Conservation (phyloP, 306 rosid genomes). For the Calophaca sinica region DNA sequence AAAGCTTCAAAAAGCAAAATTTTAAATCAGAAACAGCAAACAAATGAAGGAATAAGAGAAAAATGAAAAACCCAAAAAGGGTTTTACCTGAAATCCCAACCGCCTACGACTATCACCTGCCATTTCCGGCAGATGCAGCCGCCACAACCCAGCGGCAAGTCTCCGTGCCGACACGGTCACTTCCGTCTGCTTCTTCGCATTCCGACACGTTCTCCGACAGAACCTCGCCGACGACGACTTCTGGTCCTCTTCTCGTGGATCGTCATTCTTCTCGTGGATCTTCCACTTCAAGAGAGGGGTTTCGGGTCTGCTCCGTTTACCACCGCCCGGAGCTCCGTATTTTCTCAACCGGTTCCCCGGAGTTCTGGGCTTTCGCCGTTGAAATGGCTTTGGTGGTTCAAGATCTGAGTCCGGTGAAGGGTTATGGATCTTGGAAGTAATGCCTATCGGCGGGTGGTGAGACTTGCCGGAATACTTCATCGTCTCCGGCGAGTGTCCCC, state of each 20-base stretch:
- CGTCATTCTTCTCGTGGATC: conserved; percentile 50
- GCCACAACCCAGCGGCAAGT: conserved; percentile 90
- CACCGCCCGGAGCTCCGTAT: conserved; percentile 52
- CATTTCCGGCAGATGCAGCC: conserved; percentile 77
- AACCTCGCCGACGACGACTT: conserved; percentile 42
- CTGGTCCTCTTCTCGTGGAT: conserved; percentile 51
- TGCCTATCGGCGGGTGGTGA: conserved; percentile 41
- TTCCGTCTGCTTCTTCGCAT: conserved; percentile 52
- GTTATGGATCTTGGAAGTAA: conserved; percentile 45
- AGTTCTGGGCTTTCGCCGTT: conserved; percentile 51
- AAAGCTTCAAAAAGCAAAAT: conserved; percentile 43
- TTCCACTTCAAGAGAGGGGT: conserved; percentile 88
- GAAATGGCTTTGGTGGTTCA: conserved; percentile 45
- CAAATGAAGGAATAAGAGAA: conserved; percentile 26
- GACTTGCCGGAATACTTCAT: conserved; percentile 69
- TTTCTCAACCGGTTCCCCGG: conserved; percentile 58
- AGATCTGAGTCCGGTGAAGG: conserved; percentile 78
- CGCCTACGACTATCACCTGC: conserved; percentile 3
- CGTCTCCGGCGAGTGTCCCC: conserved; percentile 56
- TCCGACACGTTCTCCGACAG: conserved; percentile 47
- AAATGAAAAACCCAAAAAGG: neutral
- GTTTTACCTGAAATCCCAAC: conserved; percentile 66
- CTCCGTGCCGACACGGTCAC: conserved; percentile 70
- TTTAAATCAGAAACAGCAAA: conserved; percentile 32
- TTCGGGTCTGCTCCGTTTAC: conserved; percentile 84